A percentile compares a stretch with the other conserved stretches of the same genome.
Evolutionary conservation across 2,329 filamentous ascomycete species (phyloP).

Genomic region (Colletotrichum spinosum): DNA sequence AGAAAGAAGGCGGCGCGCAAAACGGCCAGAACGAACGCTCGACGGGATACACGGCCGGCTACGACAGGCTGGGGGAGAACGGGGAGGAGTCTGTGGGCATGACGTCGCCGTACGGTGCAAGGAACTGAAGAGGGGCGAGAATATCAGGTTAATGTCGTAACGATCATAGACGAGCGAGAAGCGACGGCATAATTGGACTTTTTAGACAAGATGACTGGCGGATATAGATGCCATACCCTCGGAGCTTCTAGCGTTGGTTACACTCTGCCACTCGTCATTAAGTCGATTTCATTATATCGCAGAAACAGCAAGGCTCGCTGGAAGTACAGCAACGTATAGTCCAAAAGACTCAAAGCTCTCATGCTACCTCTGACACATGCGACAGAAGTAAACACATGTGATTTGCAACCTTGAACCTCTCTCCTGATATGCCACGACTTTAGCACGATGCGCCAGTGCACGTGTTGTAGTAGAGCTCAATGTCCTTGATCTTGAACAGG

Average conservation of each 20-base stretch:
- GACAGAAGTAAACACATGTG: no score
- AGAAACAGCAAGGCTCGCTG: no score
- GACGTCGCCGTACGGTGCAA: conserved; percentile 11
- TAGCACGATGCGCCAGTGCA: background rate
- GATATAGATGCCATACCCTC: no score
- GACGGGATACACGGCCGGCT: conserved; percentile 17
- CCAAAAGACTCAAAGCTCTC: no score
- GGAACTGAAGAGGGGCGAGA: background rate
- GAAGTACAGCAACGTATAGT: no score
- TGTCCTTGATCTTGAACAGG: conserved; percentile 42
- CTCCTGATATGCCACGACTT: no score
- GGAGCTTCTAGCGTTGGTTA: no score
- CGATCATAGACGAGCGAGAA: background rate
- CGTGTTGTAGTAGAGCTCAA: conserved; percentile 46
- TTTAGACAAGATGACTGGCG: background rate
- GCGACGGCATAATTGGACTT: background rate
- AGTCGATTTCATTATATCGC: no score
- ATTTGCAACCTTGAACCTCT: no score
- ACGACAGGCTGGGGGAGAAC: conserved; percentile 1
- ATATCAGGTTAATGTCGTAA: background rate
- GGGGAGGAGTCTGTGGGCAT: conserved; percentile 14
- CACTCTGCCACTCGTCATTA: no score
- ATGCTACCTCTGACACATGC: no score
- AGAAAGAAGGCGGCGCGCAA: background rate
- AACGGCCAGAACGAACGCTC: conserved; percentile 11